Evolutionary conservation across 2,329 filamentous ascomycete genomes (phyloP), one percentile per base, ranked within the genome.

Genomic region (Exophiala bonariae): DNA sequence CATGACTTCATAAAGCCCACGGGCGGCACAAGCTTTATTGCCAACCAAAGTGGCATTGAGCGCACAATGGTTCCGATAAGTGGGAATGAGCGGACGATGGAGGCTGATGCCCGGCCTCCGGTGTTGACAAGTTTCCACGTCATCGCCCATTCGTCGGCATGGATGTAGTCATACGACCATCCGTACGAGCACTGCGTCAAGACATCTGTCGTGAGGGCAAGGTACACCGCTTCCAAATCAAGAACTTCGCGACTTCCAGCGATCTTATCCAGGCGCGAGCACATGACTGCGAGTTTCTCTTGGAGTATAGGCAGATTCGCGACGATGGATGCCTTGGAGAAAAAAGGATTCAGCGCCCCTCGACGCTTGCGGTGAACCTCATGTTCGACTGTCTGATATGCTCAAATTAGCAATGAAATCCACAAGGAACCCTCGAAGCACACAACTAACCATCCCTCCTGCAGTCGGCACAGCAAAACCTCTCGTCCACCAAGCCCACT

Each of bases 341-440:
- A 77, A 59, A 72, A 75, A 0, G 61, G 64, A 44, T 65, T 71
- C 38, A 77, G 49, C 2, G 69, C 61, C 3, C 52, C 62, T 11
- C 73, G 67, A 3, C 73, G 67, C 14, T 64, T 58, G 2, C 69
- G 67, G 50, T 76, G 74, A 5, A 65, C 57, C 17, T 70, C 63
- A 47, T 72, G 67, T 6, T 61, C 54, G n/a, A 67, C 58, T 0
- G 70, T 75, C 4, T 26, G 23, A 6, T 26, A 6, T 26, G 6
- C 11, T 26, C 11, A 26, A 26, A 11, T 26, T 11, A 26, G 23
- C 6, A 11, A 26, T 26, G 6, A 6, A 26, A 26, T 11, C 23
- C 23, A 26, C 23, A 6, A 6, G 23, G 11, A 6, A 11, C 23
- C 6, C 23, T 26, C 11, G 6, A 6, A 26, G 6, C 6, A 11